Percentiles rank a stretch among this genome's conserved stretches.
Conservation (phyloP, 208 protist genomes). For the Leishmania amazonensis region DNA sequence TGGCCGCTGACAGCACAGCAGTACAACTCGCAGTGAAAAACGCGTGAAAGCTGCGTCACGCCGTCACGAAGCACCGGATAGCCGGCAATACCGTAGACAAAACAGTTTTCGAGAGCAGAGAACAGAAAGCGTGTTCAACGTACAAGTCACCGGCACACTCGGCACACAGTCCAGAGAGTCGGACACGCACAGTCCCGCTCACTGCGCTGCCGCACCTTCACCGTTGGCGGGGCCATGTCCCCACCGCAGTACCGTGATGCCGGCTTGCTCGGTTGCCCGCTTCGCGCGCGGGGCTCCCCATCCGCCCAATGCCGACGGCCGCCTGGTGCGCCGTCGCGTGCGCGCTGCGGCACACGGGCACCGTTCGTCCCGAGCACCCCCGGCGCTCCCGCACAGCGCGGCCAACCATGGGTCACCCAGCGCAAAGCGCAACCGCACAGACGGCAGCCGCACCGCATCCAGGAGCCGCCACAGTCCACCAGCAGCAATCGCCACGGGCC, state of each 20-base stretch:
- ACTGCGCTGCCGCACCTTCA: background rate
- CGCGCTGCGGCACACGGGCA: background rate
- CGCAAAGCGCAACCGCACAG: too few relatives aligned
- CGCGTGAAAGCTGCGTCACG: background rate
- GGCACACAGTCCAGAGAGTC: background rate
- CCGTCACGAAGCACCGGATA: background rate
- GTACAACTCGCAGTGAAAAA: background rate
- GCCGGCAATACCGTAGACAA: too few relatives aligned
- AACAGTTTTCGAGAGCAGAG: background rate
- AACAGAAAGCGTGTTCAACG: background rate
- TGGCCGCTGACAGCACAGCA: background rate
- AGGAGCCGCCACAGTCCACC: background rate
- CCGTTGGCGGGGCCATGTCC: background rate
- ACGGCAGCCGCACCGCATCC: too few relatives aligned
- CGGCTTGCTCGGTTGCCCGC: too few relatives aligned
- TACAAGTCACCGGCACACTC: fast-evolving
- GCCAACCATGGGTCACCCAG: background rate
- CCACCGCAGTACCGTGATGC: too few relatives aligned
- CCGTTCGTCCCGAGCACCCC: background rate
- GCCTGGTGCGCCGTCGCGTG: background rate
- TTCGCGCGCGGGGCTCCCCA: background rate
- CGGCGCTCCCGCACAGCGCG: background rate
- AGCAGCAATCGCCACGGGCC: background rate
- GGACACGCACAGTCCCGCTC: too few relatives aligned
- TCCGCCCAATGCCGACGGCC: background rate